Base-by-base conservation (phyloP, 257 asterid species). In the Lycium ferocissimum region DNA sequence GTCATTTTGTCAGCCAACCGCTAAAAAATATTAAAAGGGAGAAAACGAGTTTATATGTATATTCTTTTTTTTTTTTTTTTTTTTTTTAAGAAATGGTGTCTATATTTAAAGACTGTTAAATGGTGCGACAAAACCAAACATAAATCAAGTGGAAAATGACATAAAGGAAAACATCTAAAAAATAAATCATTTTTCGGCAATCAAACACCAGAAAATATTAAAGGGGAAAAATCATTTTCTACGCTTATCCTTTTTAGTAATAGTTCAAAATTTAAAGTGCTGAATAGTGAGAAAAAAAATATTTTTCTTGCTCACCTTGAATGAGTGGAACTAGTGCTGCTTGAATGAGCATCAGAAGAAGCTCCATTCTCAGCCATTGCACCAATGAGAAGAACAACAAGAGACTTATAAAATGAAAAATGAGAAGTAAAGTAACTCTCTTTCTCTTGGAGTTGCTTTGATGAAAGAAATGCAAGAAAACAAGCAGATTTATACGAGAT, bases 341-440 rank as follows among this genome's bases (percentile, higher is more conserved):
- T 26, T 20, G 80, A 45, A 1, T 73, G n/a, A 73, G 12, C n/a
- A 69, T 69, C 53, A 47, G 6, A 35, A 17, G n/a, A 11, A 73
- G 35, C 40, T n/a, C 37, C 59, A 47, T 47, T 47, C 59, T 73
- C 59, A 73, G 80, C 59, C 80, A 73, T 73, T 73, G 17, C 57
- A 17, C 79, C 37, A 71, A 71, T 40, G 4, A 71, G 47, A 63
- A 45, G 58, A 72, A 45, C 80, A 72, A 72, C 51, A 20, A 45
- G 51, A 37, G 40, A 37, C 51, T 9, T n/a, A 5, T 6, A 9
- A 72, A 11, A 72, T 20, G n/a, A 72, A 22, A 40, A 71, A 66
- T 7, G 51, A 40, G 13, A 69, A 38, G 14, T 17, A 40, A 70
- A 3, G 26, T 71, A 9, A 40, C 18, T 71, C 79, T 66, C 15